Evolutionary conservation across 2,329 filamentous ascomycete species (phyloP).

Genomic region (Sporothrix protearum): DNA sequence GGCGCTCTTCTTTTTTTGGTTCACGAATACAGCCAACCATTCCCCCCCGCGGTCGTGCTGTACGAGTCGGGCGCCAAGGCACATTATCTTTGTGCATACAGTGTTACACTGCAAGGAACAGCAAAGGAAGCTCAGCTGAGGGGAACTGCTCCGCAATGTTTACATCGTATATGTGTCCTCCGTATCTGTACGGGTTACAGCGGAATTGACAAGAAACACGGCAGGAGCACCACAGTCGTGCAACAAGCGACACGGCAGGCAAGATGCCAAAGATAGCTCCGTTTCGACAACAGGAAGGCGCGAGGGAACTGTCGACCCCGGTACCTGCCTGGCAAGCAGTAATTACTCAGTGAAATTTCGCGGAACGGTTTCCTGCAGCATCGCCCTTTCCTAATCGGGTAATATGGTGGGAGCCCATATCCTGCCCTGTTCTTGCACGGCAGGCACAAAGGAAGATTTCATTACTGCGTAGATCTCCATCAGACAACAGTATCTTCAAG

Average conservation of each 20-base stretch:
- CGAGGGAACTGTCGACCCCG: constrained; percentile 1
- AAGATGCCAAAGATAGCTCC: neutral
- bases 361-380: constrained; percentile 10
- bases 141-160: neutral
- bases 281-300: neutral
- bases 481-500: neutral
- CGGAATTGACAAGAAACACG: neutral
- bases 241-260: neutral
- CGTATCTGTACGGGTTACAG: too few relatives aligned
- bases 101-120: constrained; percentile 1
- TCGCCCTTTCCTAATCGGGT: constrained; percentile 9
- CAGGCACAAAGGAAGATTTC: neutral
- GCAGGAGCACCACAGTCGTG: neutral
- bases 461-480: neutral
- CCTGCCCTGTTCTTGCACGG: neutral
- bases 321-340: neutral
- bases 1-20: neutral
- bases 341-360: neutral
- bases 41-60: neutral
- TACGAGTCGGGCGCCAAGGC: neutral
- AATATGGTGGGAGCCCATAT: neutral
- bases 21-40: neutral
- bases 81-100: too few relatives aligned
- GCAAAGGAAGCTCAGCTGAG: neutral
- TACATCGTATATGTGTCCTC: neutral